Base-by-base conservation (phyloP, 2,329 filamentous ascomycete genomes). In the Fusarium sambucinum region DNA sequence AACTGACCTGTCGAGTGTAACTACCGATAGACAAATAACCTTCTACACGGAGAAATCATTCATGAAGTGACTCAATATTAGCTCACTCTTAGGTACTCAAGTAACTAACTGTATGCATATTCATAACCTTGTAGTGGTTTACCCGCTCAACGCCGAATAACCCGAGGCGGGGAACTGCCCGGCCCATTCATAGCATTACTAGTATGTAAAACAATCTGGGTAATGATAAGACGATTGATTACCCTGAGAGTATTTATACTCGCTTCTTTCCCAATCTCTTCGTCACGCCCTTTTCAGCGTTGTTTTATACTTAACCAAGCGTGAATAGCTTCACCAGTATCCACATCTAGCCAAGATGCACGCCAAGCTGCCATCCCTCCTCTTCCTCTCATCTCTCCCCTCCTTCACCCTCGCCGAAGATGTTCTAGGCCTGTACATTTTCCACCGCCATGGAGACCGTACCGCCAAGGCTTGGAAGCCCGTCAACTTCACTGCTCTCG, bases 381-480 rank as follows among this genome's bases (percentile, higher is more conserved):
- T 71, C 41, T 66, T 82, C 32, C 62, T 71, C 41, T 67, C 82
- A 64, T 77, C 82, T 41, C 73, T 82, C 48, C 75, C 80, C 54
- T 71, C 82, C 48, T 63, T 80, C 61, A 46, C 74, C 78, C 45
- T 71, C 65, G 81, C 81, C 21, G 92, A 96, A 81, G 92, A 89
- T 1, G 84, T 96, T 29, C 84, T 97, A 17, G 94, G 93, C 53
- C 89, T 90, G 45, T 96, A 94, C 79, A 89, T 97, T 79, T 97
- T 96, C 83, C 89, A 93, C 72, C 91, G 94, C 45, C 94, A 97
- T 81, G 94, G 94, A 59, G 94, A 97, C 79, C 89, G 94, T 57
- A 95, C 93, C 1, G 82, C 92, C 67, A 97, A 97, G 82, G 84
- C 87, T 19, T 88, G 88, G 66, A 83, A 89, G 45, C 91, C 91